Percentiles rank a stretch among this genome's conserved stretches.
These are phyloP conservation scores for Penicillium pulvis DNA, from an alignment of 495 filamentous ascomycete species.

Conservation along the genomic window DNA sequence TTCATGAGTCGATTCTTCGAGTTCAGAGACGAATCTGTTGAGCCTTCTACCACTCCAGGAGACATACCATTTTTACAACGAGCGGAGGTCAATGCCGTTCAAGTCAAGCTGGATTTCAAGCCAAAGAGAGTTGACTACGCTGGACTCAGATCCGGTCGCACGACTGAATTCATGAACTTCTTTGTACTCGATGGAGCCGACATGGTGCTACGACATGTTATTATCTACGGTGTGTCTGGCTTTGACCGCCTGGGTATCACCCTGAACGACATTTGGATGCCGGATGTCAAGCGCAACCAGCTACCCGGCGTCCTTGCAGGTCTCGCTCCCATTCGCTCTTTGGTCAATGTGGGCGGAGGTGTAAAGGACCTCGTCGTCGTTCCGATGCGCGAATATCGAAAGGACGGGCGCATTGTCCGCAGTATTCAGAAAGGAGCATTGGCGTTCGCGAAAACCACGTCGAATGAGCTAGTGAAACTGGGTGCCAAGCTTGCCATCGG, in stretches of 20 bases:
- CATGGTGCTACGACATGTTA: slow-evolving; percentile 83
- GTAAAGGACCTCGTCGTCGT: slow-evolving; percentile 84
- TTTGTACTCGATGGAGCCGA: slow-evolving; percentile 86
- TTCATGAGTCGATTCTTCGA: slow-evolving; percentile 98
- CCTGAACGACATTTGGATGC: slow-evolving; percentile 97
- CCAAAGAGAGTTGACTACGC: slow-evolving; percentile 95
- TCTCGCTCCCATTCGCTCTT: slow-evolving; percentile 81
- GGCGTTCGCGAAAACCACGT: slow-evolving; percentile 89
- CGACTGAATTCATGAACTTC: slow-evolving; percentile 99
- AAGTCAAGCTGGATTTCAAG: slow-evolving; percentile 91
- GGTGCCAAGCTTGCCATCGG: slow-evolving; percentile 95
- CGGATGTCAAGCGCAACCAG: slow-evolving; percentile 87
- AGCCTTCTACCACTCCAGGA: slow-evolving; percentile 50
- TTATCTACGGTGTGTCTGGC: slow-evolving; percentile 87
- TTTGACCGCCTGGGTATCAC: slow-evolving; percentile 86
- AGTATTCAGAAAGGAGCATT: slow-evolving; percentile 87
- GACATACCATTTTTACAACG: slow-evolving; percentile 90
- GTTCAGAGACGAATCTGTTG: slow-evolving; percentile 79
- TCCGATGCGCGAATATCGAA: slow-evolving; percentile 88
- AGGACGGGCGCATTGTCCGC: slow-evolving; percentile 89
- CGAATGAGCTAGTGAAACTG: slow-evolving; percentile 85
- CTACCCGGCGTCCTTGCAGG: slow-evolving; percentile 87
- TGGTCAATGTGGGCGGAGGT: slow-evolving; percentile 88
- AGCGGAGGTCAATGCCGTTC: slow-evolving; percentile 80
- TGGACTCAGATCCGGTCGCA: slow-evolving; percentile 93